Percentiles rank a stretch among this genome's conserved stretches.
Evolutionary conservation across 306 rosid genomes (phyloP).

Genomic region (Herpetospermum pedunculosum): DNA sequence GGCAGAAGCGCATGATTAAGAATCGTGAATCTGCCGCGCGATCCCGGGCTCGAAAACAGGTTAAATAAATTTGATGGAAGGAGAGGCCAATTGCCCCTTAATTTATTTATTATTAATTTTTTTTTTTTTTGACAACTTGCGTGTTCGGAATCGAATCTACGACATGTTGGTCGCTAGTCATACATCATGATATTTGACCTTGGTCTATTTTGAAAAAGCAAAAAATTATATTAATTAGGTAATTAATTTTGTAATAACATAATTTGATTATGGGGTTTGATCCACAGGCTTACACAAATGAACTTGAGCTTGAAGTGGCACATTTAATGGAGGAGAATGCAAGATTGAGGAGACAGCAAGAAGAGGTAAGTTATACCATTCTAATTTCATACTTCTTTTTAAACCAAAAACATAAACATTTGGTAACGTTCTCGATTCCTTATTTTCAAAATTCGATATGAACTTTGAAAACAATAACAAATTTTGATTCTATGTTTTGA

Average conservation of each 20-base stretch:
- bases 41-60: slow-evolving; percentile 92
- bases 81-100: not conserved
- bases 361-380: slow-evolving; percentile 27
- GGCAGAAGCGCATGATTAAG: slow-evolving; percentile 79
- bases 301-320: slow-evolving; percentile 49
- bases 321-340: slow-evolving; percentile 53
- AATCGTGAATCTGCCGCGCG: slow-evolving; percentile 93
- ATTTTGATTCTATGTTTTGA: not conserved
- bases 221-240: not conserved
- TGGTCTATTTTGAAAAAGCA: no score
- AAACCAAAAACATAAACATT: no score
- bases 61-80: not conserved
- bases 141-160: no score
- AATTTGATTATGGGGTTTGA: no score
- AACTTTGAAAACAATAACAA: no score
- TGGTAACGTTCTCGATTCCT: no score
- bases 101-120: no score
- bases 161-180: no score
- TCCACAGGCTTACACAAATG: slow-evolving; percentile 75
- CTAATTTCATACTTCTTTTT: not conserved
- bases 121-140: no score
- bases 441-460: no score
- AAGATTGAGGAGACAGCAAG: slow-evolving; percentile 46
- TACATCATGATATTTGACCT: no score
- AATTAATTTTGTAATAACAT: not conserved